phyloP scores from a whole-genome alignment of 139 green algal species.

The Chlamydomonas eustigma region DNA sequence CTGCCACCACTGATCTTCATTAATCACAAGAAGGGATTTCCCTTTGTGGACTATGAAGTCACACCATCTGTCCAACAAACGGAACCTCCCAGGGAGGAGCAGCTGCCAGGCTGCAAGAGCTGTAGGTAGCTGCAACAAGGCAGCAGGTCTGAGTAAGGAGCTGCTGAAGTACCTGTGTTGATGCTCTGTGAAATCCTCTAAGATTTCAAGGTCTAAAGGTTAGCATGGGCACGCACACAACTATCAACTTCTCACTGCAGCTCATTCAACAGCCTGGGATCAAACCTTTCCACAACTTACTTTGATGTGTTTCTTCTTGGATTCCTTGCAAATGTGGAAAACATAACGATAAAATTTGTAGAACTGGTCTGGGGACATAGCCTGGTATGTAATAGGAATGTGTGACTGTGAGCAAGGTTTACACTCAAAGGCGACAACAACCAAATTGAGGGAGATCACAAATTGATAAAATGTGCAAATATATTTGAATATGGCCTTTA shows the following conservation, averaged over 20 bases:
- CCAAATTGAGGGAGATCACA: too few species aligned
- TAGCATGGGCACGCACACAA: not conserved
- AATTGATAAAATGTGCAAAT: too few species aligned
- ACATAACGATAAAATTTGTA: conserved; percentile 48
- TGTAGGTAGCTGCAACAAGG: conserved; percentile 28
- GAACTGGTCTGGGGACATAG: conserved; percentile 44
- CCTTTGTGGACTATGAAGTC: conserved; percentile 34
- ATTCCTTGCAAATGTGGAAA: conserved; percentile 44
- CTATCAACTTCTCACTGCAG: not conserved
- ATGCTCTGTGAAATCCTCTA: not conserved
- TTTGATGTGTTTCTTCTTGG: conserved; percentile 32
- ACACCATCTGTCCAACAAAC: conserved; percentile 60
- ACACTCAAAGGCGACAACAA: too few species aligned
- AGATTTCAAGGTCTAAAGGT: not conserved
- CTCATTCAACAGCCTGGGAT: not conserved
- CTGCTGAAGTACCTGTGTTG: too few species aligned
- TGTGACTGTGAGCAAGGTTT: not conserved
- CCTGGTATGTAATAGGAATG: conserved; percentile 27
- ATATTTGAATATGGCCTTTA: not conserved
- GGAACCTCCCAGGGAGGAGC: conserved; percentile 57
- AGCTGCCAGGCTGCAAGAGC: conserved; percentile 51
- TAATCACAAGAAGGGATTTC: conserved; percentile 31
- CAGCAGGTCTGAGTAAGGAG: not conserved
- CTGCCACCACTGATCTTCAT: conserved; percentile 71
- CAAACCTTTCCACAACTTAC: conserved; percentile 6